Conservation (phyloP, 2,329 filamentous ascomycete species). For the Exophiala mesophila region DNA sequence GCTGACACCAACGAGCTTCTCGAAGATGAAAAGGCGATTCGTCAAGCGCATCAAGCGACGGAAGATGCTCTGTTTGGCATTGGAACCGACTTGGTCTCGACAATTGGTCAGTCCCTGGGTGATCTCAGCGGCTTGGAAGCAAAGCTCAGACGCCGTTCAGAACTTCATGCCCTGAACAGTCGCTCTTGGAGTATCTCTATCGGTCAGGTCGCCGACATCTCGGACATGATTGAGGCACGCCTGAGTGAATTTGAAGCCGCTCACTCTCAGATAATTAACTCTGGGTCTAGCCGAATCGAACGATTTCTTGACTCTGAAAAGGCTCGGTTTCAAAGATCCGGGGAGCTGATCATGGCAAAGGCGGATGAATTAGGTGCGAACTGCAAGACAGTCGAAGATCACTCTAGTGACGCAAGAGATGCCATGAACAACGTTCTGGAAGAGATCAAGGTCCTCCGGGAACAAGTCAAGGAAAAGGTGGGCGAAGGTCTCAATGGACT, state of each 20-base stretch:
- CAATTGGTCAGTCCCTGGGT: conserved; percentile 68
- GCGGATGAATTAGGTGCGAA: conserved; percentile 63
- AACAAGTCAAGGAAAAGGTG: conserved; percentile 81
- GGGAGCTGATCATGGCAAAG: conserved; percentile 66
- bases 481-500: conserved; percentile 79
- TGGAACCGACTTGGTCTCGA: conserved; percentile 70
- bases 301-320: conserved; percentile 72
- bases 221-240: conserved; percentile 68
- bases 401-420: conserved; percentile 56
- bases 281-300: conserved; percentile 67
- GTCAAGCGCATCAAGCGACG: conserved; percentile 79
- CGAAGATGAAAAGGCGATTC: conserved; percentile 70
- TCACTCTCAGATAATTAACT: conserved; percentile 66
- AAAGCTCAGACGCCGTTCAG: conserved; percentile 80
- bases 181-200: conserved; percentile 74
- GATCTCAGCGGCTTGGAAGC: conserved; percentile 79
- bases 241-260: conserved; percentile 67
- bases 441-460: conserved; percentile 83
- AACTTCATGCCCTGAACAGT: conserved; percentile 75
- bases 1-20: conserved; percentile 70
- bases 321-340: conserved; percentile 63
- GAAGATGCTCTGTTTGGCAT: conserved; percentile 71
- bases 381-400: conserved; percentile 58
- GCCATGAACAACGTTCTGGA: conserved; percentile 89
- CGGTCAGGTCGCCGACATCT: conserved; percentile 69